phyloP scores from a whole-genome alignment of 345 rosid genomes.

The Hypericum perforatum region DNA sequence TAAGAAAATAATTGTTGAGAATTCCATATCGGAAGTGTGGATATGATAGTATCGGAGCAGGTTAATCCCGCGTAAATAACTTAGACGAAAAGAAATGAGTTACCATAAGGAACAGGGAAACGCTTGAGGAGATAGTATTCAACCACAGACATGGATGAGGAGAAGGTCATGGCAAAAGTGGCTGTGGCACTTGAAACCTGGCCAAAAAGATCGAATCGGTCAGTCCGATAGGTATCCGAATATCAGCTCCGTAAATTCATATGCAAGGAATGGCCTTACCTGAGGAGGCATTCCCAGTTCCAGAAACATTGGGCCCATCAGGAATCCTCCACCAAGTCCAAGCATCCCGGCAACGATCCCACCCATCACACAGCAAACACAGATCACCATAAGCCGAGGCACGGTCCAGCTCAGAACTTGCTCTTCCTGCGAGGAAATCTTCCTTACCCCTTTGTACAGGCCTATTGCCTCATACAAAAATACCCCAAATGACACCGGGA shows the following conservation, averaged over 20 bases:
- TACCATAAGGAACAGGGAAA: conserved; percentile 2
- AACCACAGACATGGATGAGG: conserved; percentile 4
- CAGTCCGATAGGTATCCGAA: background rate
- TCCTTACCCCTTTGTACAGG: conserved; percentile 31
- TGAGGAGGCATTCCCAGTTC: conserved; percentile 38
- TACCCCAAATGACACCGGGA: conserved; percentile 21
- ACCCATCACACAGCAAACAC: conserved; percentile 21
- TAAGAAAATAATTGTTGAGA: no score
- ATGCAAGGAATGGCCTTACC: conserved; percentile 5
- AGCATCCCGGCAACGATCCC: conserved; percentile 32
- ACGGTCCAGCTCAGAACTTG: conserved; percentile 15
- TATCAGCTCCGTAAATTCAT: background rate
- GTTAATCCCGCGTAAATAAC: no score
- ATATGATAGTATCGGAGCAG: no score
- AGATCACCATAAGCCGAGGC: conserved; percentile 11
- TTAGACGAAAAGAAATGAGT: background rate
- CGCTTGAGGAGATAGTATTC: conserved; percentile 4
- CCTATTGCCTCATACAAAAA: conserved; percentile 23
- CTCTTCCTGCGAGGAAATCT: conserved; percentile 33
- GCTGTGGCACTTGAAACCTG: conserved; percentile 1
- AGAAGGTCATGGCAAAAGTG: conserved; percentile 1
- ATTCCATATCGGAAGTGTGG: no score
- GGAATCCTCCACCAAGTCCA: conserved; percentile 38
- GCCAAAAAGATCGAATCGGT: background rate
- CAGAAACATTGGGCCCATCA: conserved; percentile 31